A percentile compares a stretch with the other conserved stretches of the same genome.
Evolutionary conservation across 2,329 filamentous ascomycete genomes (phyloP).

Genomic region (Penicillium freii): DNA sequence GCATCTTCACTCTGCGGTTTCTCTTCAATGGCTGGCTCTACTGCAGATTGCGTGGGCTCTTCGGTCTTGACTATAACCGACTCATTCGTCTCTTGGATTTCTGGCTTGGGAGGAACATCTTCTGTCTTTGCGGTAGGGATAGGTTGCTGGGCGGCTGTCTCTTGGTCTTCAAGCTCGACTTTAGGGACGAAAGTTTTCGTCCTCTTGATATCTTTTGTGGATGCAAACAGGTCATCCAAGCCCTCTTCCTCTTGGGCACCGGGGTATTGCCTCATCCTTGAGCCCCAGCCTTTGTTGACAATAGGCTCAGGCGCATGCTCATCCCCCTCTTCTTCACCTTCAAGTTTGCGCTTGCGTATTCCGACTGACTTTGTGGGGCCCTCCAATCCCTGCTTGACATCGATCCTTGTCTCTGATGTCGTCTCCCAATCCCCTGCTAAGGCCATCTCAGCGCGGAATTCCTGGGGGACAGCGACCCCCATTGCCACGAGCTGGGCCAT

Average conservation of each 20-base stretch:
- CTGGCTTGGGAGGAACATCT: conserved; percentile 10
- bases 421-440: conserved; percentile 86
- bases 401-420: conserved; percentile 51
- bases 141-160: conserved; percentile 8
- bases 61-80: conserved; percentile 28
- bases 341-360: conserved; percentile 47
- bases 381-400: conserved; percentile 44
- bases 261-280: conserved; percentile 42
- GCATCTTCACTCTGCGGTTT: conserved; percentile 22
- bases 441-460: conserved; percentile 75
- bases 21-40: conserved; percentile 7
- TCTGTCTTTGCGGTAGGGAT: conserved; percentile 16
- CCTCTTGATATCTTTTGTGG: conserved; percentile 41
- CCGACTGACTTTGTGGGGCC: conserved; percentile 42
- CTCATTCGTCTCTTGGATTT: conserved; percentile 13
- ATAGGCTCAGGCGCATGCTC: conserved; percentile 32
- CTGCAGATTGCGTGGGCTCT: conserved; percentile 17
- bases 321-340: conserved; percentile 43
- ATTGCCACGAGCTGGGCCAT: conserved; percentile 83
- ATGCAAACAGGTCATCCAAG: conserved; percentile 45
- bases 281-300: conserved; percentile 46
- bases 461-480: conserved; percentile 79
- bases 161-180: conserved; percentile 16
- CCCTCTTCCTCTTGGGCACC: conserved; percentile 40
- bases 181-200: conserved; percentile 20